Conservation (phyloP, 2,329 filamentous ascomycete genomes). For the Alternaria metachromatica region DNA sequence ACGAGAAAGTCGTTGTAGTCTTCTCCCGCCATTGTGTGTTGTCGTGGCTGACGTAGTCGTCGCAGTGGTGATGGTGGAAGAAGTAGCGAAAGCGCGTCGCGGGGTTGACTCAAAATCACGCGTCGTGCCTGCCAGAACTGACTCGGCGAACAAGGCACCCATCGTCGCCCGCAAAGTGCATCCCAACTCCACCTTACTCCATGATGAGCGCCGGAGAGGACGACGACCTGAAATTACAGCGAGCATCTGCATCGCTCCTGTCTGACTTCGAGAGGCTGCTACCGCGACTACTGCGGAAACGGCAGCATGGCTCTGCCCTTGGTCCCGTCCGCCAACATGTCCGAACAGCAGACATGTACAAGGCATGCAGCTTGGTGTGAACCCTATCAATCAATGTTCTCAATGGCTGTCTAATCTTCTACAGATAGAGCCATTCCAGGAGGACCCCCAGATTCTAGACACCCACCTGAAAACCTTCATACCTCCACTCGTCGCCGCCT, state of each 20-base stretch:
- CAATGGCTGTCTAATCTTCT: background rate
- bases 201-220: constrained; percentile 52
- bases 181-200: constrained; percentile 1
- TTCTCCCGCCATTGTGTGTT: constrained; percentile 58
- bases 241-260: constrained; percentile 49
- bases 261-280: constrained; percentile 40
- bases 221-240: constrained; percentile 54
- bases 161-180: background rate
- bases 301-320: constrained; percentile 23
- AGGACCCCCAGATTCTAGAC: constrained; percentile 92
- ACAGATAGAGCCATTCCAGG: constrained; percentile 86
- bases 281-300: constrained; percentile 49
- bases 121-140: constrained; percentile 32
- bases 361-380: constrained; percentile 45
- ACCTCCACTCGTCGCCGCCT: constrained; percentile 75
- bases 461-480: constrained; percentile 79
- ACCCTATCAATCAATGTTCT: background rate
- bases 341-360: constrained; percentile 49
- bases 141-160: constrained; percentile 32
- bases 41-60: constrained; percentile 1
- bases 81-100: constrained; percentile 24
- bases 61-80: background rate
- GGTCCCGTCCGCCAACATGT: constrained; percentile 47
- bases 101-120: constrained; percentile 37
- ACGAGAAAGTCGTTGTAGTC: constrained; percentile 74